These are phyloP conservation scores for Lactarius vividus DNA, from an alignment of 768 basidiomycete genomes.

Conservation along the genomic window DNA sequence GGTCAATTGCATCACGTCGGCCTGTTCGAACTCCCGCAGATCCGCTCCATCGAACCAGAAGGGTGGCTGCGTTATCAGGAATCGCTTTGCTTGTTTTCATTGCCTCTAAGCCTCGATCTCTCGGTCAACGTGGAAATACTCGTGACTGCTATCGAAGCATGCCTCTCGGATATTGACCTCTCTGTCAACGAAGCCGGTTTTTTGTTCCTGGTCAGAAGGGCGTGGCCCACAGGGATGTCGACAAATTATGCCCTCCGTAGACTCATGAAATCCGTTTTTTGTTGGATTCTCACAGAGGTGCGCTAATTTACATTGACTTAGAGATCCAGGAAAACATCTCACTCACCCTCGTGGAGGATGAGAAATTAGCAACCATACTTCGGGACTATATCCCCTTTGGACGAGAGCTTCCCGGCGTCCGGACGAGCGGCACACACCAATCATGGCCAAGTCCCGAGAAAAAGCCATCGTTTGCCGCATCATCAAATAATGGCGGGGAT, in stretches of 20 bases:
- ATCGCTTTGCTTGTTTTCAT: slow-evolving; percentile 54
- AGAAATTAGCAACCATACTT: slow-evolving; percentile 61
- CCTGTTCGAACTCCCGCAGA: slow-evolving; percentile 52
- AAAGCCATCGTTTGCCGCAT: slow-evolving; percentile 38
- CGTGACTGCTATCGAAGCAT: slow-evolving; percentile 67
- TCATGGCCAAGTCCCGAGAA: slow-evolving; percentile 53
- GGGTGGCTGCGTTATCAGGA: slow-evolving; percentile 35
- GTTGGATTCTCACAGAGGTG: slow-evolving; percentile 77
- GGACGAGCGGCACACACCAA: slow-evolving; percentile 40
- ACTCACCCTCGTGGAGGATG: slow-evolving; percentile 46
- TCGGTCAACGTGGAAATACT: slow-evolving; percentile 72
- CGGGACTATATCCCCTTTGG: slow-evolving; percentile 64
- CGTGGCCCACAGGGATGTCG: slow-evolving; percentile 72
- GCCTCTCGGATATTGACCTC: slow-evolving; percentile 66
- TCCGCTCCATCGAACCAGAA: slow-evolving; percentile 38
- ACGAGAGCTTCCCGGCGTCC: slow-evolving; percentile 61
- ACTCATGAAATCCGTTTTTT: slow-evolving; percentile 53
- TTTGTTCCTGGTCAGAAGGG: slow-evolving; percentile 60
- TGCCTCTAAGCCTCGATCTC: slow-evolving; percentile 69
- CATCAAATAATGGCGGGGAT: slow-evolving; percentile 62
- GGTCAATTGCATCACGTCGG: slow-evolving; percentile 61
- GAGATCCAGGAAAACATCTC: neutral
- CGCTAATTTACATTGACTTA: slow-evolving; percentile 14
- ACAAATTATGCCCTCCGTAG: slow-evolving; percentile 69
- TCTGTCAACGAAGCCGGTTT: slow-evolving; percentile 74